These are phyloP conservation scores for Colletotrichum nymphaeae DNA, from an alignment of 2,329 filamentous ascomycete species.

Conservation along the genomic window DNA sequence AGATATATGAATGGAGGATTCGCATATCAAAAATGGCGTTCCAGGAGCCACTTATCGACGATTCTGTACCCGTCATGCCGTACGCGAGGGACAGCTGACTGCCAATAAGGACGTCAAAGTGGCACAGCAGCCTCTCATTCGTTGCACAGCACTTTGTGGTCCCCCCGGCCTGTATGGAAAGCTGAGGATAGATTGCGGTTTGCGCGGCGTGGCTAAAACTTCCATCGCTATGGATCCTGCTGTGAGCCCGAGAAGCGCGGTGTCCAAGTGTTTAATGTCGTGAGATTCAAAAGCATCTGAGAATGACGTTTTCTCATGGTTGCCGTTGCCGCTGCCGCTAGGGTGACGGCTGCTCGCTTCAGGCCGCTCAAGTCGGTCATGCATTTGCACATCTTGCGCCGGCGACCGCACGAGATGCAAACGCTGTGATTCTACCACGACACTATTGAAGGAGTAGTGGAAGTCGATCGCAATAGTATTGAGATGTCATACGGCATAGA, in stretches of 20 bases:
- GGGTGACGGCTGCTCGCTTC: background rate
- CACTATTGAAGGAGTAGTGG: background rate
- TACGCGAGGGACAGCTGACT: slow-evolving; percentile 22
- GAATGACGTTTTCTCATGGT: background rate
- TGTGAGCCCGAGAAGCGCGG: slow-evolving; percentile 11
- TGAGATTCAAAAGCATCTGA: slow-evolving; percentile 11
- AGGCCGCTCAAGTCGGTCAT: slow-evolving; percentile 2
- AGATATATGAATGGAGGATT: slow-evolving; percentile 5
- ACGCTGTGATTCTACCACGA: background rate
- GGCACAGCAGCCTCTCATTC: slow-evolving; percentile 24
- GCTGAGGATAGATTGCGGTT: slow-evolving; percentile 15
- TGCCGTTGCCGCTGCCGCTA: background rate
- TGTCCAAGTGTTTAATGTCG: background rate
- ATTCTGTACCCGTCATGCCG: slow-evolving; percentile 18
- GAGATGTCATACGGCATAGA: background rate
- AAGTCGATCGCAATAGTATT: background rate
- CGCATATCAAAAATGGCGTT: background rate
- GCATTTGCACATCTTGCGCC: background rate
- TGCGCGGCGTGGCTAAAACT: slow-evolving; percentile 26
- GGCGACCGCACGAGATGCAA: slow-evolving; percentile 1
- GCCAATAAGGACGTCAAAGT: slow-evolving; percentile 29
- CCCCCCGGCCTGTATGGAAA: slow-evolving; percentile 2
- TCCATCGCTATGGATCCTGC: slow-evolving; percentile 11
- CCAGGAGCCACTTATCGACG: slow-evolving; percentile 19
- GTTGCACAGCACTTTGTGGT: slow-evolving; percentile 18